Evolutionary conservation across 768 basidiomycete species (phyloP).

Genomic region (Cystofilobasidium ferigula): DNA sequence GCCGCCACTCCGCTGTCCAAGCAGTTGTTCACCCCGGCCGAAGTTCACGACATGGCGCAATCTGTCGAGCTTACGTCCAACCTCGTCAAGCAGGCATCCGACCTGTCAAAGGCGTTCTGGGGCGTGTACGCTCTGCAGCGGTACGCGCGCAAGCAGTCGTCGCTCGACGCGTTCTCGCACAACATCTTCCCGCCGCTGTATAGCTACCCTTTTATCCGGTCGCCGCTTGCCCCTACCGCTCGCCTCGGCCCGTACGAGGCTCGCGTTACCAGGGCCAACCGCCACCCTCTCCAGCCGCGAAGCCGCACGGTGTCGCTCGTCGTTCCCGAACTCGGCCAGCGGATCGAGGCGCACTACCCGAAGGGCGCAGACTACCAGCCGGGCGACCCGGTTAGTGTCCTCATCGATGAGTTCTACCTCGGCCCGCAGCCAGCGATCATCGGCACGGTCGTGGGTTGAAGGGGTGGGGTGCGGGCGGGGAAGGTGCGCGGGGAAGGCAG

Average conservation of each 20-base stretch:
- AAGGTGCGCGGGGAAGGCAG: too few species aligned
- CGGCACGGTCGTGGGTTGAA: slow-evolving; percentile 9
- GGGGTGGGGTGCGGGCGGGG: too few species aligned
- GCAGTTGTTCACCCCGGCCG: not conserved
- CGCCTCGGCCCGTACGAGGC: slow-evolving; percentile 15
- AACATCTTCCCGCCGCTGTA: not conserved
- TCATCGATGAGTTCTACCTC: slow-evolving; percentile 11
- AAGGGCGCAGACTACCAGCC: not conserved
- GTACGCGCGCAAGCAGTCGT: slow-evolving; percentile 4
- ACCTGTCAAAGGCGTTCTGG: slow-evolving; percentile 10
- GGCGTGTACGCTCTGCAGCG: slow-evolving; percentile 16
- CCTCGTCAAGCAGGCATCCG: slow-evolving; percentile 3
- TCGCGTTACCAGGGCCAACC: not conserved
- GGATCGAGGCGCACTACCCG: slow-evolving; percentile 13
- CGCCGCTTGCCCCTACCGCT: not conserved
- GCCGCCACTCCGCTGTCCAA: not conserved
- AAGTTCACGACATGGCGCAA: not conserved
- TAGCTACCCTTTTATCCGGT: not conserved
- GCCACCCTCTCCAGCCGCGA: not conserved
- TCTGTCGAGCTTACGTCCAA: slow-evolving; percentile 5
- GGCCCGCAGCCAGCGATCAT: not conserved
- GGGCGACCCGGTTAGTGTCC: slow-evolving; percentile 4
- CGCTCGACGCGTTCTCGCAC: slow-evolving; percentile 1
- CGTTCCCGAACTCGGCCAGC: slow-evolving; percentile 11
- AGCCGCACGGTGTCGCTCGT: slow-evolving; percentile 3